Evolutionary conservation across 495 filamentous ascomycete genomes (phyloP).

Genomic region (Amniculicola lignicola): DNA sequence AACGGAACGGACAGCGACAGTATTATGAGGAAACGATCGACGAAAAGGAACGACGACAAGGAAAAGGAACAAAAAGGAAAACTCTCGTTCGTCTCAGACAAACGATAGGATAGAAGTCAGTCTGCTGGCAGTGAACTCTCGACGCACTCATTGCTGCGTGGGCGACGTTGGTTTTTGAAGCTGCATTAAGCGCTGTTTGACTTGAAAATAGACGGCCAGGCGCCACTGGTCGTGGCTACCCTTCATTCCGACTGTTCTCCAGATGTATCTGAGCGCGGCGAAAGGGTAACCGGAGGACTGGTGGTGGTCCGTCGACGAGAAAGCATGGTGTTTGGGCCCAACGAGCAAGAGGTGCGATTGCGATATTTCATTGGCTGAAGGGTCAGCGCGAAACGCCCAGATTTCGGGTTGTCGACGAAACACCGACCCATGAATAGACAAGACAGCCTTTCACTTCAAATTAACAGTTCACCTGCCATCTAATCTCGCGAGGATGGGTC

Average conservation of each 20-base stretch:
- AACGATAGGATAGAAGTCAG: constrained; percentile 21
- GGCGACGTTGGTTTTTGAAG: constrained; percentile 28
- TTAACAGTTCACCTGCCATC: too few relatives aligned
- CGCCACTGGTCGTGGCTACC: constrained; percentile 25
- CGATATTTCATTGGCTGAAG: too few relatives aligned
- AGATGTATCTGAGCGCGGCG: constrained; percentile 1
- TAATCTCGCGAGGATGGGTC: too few relatives aligned
- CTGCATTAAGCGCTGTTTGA: constrained; percentile 36
- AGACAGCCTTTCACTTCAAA: too few relatives aligned
- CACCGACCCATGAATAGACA: too few relatives aligned
- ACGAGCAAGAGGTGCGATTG: too few relatives aligned
- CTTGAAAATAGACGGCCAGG: constrained; percentile 15
- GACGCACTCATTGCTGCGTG: constrained; percentile 3
- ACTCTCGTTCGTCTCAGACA: constrained; percentile 16
- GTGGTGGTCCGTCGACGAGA: constrained; percentile 6
- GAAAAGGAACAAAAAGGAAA: constrained; percentile 16
- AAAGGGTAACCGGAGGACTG: constrained; percentile 15
- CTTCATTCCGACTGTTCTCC: constrained; percentile 14
- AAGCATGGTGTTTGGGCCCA: too few relatives aligned
- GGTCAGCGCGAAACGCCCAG: too few relatives aligned
- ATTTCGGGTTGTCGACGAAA: too few relatives aligned
- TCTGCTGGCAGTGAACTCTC: constrained; percentile 17
- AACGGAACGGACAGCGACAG: constrained; percentile 8
- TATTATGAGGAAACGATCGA: constrained; percentile 33
- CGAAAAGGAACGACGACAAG: constrained; percentile 8